These are phyloP conservation scores for Daldinia decipiens DNA, from an alignment of 495 filamentous ascomycete genomes.

Conservation along the genomic window DNA sequence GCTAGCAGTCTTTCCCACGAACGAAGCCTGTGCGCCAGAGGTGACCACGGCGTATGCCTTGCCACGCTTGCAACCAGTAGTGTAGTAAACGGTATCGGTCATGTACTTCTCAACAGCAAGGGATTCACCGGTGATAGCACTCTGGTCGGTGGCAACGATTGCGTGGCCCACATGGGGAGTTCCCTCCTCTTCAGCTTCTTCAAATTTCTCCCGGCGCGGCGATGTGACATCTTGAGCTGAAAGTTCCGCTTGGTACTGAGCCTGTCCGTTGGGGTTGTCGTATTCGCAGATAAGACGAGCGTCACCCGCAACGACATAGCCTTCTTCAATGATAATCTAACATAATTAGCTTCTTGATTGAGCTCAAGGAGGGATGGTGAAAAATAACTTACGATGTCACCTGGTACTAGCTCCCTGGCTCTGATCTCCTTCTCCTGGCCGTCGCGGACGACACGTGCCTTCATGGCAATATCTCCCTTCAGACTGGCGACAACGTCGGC, in stretches of 20 bases:
- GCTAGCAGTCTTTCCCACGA: slow-evolving; percentile 84
- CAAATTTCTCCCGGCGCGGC: slow-evolving; percentile 70
- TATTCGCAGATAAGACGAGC: slow-evolving; percentile 81
- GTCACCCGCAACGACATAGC: slow-evolving; percentile 76
- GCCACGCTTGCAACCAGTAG: slow-evolving; percentile 87
- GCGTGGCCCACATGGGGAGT: slow-evolving; percentile 73
- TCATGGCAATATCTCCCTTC: slow-evolving; percentile 86
- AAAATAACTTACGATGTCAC: slow-evolving; percentile 74
- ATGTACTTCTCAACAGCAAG: slow-evolving; percentile 86
- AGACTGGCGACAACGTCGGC: slow-evolving; percentile 81
- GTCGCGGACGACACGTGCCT: slow-evolving; percentile 75
- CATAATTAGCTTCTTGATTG: slow-evolving; percentile 10
- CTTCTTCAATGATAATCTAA: slow-evolving; percentile 75
- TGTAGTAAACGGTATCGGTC: slow-evolving; percentile 79
- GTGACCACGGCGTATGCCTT: slow-evolving; percentile 81
- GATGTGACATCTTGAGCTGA: slow-evolving; percentile 66
- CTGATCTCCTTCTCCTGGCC: slow-evolving; percentile 76
- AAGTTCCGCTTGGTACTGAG: slow-evolving; percentile 68
- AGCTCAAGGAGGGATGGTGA: neutral
- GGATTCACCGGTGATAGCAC: slow-evolving; percentile 89
- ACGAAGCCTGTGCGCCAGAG: slow-evolving; percentile 82
- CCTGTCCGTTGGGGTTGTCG: slow-evolving; percentile 73
- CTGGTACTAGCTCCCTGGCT: slow-evolving; percentile 79
- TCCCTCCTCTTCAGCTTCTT: slow-evolving; percentile 64
- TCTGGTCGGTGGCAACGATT: slow-evolving; percentile 89